These are phyloP conservation scores for Barnettozyma hawaiiensis DNA, from an alignment of 1,139 yeast species.

Conservation along the genomic window DNA sequence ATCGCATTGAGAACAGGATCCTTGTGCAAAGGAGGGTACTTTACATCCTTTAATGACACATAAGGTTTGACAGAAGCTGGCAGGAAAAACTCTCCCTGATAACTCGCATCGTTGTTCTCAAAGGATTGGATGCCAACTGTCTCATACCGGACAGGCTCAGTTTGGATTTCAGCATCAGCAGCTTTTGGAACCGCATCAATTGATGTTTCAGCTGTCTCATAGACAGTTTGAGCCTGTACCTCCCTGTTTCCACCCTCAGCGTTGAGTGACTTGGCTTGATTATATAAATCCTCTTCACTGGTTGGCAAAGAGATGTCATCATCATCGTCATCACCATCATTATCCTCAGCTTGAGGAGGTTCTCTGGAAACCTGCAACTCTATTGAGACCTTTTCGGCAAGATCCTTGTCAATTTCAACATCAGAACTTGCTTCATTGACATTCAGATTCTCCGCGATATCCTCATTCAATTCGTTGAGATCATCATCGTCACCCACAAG, in stretches of 20 bases:
- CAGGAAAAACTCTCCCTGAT: conserved; percentile 26
- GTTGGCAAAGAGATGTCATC: conserved; percentile 6
- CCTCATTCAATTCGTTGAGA: conserved; percentile 11
- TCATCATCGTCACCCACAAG: conserved; percentile 4
- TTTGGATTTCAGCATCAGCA: conserved; percentile 20
- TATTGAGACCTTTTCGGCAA: conserved; percentile 6
- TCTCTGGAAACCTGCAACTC: conserved; percentile 8
- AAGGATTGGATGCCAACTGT: conserved; percentile 29
- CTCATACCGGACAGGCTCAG: conserved; percentile 20
- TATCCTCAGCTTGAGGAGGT: conserved; percentile 5
- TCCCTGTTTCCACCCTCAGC: background rate
- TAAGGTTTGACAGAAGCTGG: conserved; percentile 28
- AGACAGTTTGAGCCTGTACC: conserved; percentile 4
- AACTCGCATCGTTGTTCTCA: conserved; percentile 37
- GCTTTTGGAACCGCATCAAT: conserved; percentile 11
- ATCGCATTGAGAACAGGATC: conserved; percentile 30
- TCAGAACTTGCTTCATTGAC: conserved; percentile 7
- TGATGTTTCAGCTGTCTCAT: conserved; percentile 7
- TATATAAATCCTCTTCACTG: conserved; percentile 14
- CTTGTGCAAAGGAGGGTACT: conserved; percentile 28
- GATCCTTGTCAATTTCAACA: conserved; percentile 6
- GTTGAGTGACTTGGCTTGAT: conserved; percentile 5
- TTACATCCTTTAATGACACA: conserved; percentile 25
- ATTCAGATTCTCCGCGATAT: conserved; percentile 9
- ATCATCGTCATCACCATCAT: conserved; percentile 5